Evolutionary conservation across 179 eudicot genomes (phyloP), one percentile per base, ranked within the genome.

Genomic region (Carnegiea gigantea): DNA sequence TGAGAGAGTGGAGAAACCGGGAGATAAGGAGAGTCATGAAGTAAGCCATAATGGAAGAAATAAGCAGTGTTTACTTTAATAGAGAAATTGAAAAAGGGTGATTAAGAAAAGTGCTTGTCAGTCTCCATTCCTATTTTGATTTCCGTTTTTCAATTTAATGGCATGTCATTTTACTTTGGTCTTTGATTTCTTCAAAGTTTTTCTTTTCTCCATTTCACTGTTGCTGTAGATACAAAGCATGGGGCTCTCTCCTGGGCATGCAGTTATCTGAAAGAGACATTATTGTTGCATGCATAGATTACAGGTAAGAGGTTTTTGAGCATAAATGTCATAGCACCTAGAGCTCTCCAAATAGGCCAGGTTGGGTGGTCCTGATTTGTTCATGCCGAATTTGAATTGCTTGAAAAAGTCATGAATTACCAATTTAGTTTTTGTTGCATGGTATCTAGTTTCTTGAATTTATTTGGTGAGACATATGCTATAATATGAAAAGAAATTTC

Each of bases 211-310:
- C 13, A 24, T 81, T 3, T 46, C 38, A 1, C 30, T 82, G 13
- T 82, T 86, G 53, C 72, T 89, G 87, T 92, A 95, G 98, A 53
- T 91, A 95, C 81, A 95, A 95, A 87, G 98, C 98, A 73, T 95
- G 98, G 98, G 98, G 98, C 76, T 91, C 94, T 86, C 98, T 95
- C 70, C 79, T 95, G 81, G 98, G 98, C 65, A 89, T 85, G 77
- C 98, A 92, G 73, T 86, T 95, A 82, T 90, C 95, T 54, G 95
- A 92, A 80, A 85, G 98, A 89, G 98, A 91, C 79, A 88, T 95
- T 36, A 92, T 95, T 62, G 98, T 95, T 81, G 98, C 98, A 77
- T 95, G 98, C 88, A 95, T 95, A 86, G 98, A 95, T 86, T 95
- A 95, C 91, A 92, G 98, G 98, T 92, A 71, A 80, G 85, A 77